phyloP scores from a whole-genome alignment of 306 rosid species.

The Acacia acuminata region DNA sequence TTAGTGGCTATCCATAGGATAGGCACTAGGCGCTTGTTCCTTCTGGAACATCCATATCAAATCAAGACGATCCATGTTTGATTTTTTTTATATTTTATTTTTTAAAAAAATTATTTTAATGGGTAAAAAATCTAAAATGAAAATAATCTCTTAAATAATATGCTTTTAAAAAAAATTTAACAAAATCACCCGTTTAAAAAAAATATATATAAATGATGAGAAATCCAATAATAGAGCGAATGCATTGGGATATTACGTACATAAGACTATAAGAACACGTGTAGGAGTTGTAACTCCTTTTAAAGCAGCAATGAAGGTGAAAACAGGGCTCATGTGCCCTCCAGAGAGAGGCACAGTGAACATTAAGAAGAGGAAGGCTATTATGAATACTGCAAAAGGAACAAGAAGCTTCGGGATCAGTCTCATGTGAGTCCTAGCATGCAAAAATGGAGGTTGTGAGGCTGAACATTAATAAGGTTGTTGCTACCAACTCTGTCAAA shows the following conservation, averaged over 20 bases:
- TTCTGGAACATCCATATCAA: too few relatives aligned
- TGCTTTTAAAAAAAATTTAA: too few relatives aligned
- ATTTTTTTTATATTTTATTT: too few relatives aligned
- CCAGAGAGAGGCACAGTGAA: constrained; percentile 66
- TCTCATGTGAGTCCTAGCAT: constrained; percentile 57
- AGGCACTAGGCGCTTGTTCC: too few relatives aligned
- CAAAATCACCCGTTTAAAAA: too few relatives aligned
- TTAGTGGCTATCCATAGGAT: too few relatives aligned
- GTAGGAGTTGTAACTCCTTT: constrained; percentile 41
- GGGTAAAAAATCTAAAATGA: too few relatives aligned
- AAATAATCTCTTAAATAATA: too few relatives aligned
- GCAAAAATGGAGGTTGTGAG: constrained; percentile 57
- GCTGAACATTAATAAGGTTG: constrained; percentile 52
- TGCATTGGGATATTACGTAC: neutral
- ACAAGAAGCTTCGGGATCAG: constrained; percentile 56
- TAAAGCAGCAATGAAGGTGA: constrained; percentile 54
- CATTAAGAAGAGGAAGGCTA: constrained; percentile 67
- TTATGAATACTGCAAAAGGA: constrained; percentile 64
- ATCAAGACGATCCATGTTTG: too few relatives aligned
- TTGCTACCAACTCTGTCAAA: constrained; percentile 63
- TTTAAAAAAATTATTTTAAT: too few relatives aligned
- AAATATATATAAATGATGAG: neutral
- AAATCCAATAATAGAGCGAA: constrained; percentile 23
- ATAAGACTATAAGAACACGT: constrained; percentile 36
- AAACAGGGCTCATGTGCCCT: constrained; percentile 56